Evolutionary conservation across 202 grass and related monocot species (phyloP), one percentile per base, ranked within the genome.

Genomic region (Digitaria exilis): DNA sequence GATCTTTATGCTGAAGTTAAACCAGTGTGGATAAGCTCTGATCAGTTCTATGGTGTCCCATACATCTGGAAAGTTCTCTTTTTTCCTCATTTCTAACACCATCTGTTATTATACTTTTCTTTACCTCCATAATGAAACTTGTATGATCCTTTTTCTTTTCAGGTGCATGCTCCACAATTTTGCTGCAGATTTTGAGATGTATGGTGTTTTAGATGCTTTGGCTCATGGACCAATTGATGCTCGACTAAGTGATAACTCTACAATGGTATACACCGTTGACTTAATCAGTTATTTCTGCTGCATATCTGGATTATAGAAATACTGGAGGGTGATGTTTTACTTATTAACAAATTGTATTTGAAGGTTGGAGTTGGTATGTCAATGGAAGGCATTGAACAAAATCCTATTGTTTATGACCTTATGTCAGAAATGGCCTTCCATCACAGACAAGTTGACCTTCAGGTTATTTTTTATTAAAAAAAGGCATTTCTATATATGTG

Each of bases 101-200:
- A 80, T 79, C 29, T 74, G 68, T 74, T 81, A 17, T 71, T n/a
- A 19, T 29, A 28, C 17, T 75, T 51, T 2, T 52, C 19, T 45
- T 22, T 56, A 75, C 63, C 51, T 37, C 61, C 4, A 55, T 69
- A 49, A 77, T 74, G 34, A 16, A 82, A 57, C 76, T 37, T n/a
- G 14, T 77, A 4, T 22, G 28, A 37, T 71, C n/a, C n/a, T 67
- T 82, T 84, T 22, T 67, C 79, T n/a, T 84, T 22, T 89, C 87
- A 92, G 92, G 92, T 94, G 92, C 89, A 94, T 94, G 89, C 82
- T 92, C 76, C 92, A 94, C 79, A 94, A 94, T 78, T 94, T 94
- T 58, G 89, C 89, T 88, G 92, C 84, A 44, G 88, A 94, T 73
- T 92, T 92, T 84, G 92, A 94, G 81, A 94, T 94, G 92, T 92